phyloP scores from a whole-genome alignment of 306 rosid genomes.

The Quercus parvula region DNA sequence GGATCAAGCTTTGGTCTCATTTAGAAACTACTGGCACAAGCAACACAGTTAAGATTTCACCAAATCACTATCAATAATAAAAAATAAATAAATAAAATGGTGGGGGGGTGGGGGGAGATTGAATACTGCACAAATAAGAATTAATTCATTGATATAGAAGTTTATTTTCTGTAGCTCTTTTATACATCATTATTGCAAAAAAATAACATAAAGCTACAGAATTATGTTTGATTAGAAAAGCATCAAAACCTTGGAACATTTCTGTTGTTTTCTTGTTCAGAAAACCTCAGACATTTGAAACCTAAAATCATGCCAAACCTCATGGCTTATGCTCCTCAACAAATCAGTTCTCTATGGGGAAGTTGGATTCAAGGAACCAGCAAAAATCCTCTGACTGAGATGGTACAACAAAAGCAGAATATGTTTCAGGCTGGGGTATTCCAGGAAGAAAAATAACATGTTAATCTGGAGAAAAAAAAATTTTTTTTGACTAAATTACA shows the following conservation, averaged over 20 bases:
- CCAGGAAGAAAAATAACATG: conserved; percentile 26
- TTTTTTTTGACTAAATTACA: conserved; percentile 5
- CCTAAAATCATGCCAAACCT: conserved; percentile 20
- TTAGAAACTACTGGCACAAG: background rate
- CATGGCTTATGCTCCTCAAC: conserved; percentile 17
- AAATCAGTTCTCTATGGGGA: background rate
- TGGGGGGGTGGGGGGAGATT: too few relatives aligned
- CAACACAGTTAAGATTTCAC: background rate
- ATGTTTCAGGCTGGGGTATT: conserved; percentile 19
- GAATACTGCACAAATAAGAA: background rate
- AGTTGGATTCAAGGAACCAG: conserved; percentile 13
- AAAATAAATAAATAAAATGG: background rate
- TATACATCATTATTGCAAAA: conserved; percentile 30
- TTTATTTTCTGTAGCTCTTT: background rate
- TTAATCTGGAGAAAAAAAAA: background rate
- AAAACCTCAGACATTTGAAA: conserved; percentile 11
- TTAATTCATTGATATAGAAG: conserved; percentile 21
- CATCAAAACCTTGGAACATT: conserved; percentile 20
- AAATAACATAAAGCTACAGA: conserved; percentile 16
- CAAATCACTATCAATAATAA: background rate
- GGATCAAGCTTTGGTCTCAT: background rate
- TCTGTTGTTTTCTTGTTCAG: background rate
- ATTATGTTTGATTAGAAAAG: conserved; percentile 26
- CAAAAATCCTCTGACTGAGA: background rate
- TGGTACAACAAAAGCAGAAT: conserved; percentile 28